Evolutionary conservation across 1,284 basidiomycete genomes (phyloP), one percentile per base, ranked within the genome.

Genomic region (Microbotryum saponariae): DNA sequence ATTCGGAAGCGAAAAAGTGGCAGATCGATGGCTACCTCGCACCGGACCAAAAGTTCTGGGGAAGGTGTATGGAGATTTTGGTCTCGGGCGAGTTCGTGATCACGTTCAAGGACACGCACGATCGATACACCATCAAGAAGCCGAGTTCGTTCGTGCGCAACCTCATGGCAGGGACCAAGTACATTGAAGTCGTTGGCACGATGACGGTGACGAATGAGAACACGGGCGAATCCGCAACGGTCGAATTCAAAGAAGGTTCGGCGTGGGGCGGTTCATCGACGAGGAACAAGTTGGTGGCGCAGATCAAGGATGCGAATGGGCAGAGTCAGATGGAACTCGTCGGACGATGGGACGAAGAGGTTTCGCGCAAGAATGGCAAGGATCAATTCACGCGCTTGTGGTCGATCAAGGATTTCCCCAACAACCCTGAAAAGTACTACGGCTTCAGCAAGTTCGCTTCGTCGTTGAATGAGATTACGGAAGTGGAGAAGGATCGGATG

Each of bases 61-160:
- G 89, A 4, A 63, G 72, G 27, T 63, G 56, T 61, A 67, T 72
- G 57, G 70, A 73, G 57, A 37, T 67, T n/a, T 60, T 65, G 21
- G 61, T 69, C 6, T 29, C 57, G 2, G 68, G 68, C 42, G 59
- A 67, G 21, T 56, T 51, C 56, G 14, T 12, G 16, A 51, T 73
- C 51, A 52, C 56, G 7, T 62, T 73, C 46, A 51, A 57, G n/a
- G 64, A 67, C 33, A 56, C 62, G 7, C 63, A 60, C 33, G 71
- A 71, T 48, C 55, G 64, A 10, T 71, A 59, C 60, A 64, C 61
- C 21, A 71, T 70, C 61, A 63, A 48, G 55, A 87, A 87, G 65
- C 89, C 89, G 1, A 89, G 88, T 1, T 88, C 87, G 1, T 92
- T 91, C 75, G 85, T 92, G 79, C 79, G 90, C 64, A 92, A 92